Percentiles rank a stretch among this genome's conserved stretches.
Conservation (phyloP, 1,139 yeast genomes). For the Maudiozyma humilis region DNA sequence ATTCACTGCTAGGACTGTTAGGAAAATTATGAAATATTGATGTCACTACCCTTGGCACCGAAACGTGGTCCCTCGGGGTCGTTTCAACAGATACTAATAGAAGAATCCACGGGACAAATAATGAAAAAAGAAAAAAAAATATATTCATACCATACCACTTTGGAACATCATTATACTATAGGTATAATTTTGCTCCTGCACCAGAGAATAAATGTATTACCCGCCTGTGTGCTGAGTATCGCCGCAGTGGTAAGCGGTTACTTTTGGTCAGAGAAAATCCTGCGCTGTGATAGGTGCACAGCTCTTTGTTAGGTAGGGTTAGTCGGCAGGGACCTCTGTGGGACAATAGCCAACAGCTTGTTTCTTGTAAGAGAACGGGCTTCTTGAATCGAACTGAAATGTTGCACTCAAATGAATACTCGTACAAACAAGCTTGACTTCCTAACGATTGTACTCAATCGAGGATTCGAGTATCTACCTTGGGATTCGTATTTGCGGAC, state of each 20-base stretch:
- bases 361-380: not conserved
- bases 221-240: not conserved
- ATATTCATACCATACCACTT: conserved; percentile 6
- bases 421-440: not conserved
- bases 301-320: not conserved
- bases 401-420: not conserved
- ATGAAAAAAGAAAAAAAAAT: not conserved
- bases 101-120: not conserved
- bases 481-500: not conserved
- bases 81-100: not conserved
- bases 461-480: not conserved
- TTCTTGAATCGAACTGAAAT: not conserved
- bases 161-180: conserved; percentile 3
- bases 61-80: too few relatives aligned
- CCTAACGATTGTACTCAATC: not conserved
- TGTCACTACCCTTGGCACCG: not conserved
- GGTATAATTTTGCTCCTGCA: not conserved
- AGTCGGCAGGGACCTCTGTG: not conserved
- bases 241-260: not conserved
- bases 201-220: not conserved
- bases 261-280: not conserved
- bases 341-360: not conserved
- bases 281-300: not conserved
- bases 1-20: too few relatives aligned
- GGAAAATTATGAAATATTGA: too few relatives aligned